Evolutionary conservation across 2,329 filamentous ascomycete genomes (phyloP).

Genomic region (Ceratocystis destructans): DNA sequence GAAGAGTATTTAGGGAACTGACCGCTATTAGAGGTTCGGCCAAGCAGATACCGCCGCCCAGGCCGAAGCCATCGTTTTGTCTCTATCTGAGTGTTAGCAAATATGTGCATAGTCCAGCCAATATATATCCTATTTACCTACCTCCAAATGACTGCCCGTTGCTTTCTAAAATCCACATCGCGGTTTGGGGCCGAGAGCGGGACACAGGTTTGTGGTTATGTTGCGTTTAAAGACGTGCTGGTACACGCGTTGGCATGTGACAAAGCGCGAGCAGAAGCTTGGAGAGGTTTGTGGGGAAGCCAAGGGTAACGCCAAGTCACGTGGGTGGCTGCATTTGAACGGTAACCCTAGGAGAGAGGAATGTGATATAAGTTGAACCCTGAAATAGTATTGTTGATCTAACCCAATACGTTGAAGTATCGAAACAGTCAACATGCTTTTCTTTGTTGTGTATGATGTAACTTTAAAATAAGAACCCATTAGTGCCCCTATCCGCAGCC

Average conservation of each 20-base stretch:
- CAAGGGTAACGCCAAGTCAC: constrained; percentile 10
- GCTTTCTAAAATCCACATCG: constrained; percentile 17
- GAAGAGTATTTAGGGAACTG: not conserved
- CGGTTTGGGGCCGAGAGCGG: not conserved
- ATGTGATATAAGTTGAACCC: not conserved
- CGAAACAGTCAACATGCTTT: too few relatives aligned
- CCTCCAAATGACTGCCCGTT: constrained; percentile 2
- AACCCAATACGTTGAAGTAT: not conserved
- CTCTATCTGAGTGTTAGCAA: constrained; percentile 3
- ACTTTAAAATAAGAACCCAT: not conserved
- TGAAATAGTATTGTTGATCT: not conserved
- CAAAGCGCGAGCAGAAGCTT: not conserved
- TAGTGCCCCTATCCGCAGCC: not conserved
- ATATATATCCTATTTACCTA: not conserved
- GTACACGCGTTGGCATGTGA: not conserved
- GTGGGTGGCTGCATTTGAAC: not conserved
- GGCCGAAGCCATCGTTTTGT: constrained; percentile 17
- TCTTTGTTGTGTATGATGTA: not conserved
- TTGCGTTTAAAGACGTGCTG: not conserved
- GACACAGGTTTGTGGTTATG: not conserved
- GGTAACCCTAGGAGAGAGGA: not conserved
- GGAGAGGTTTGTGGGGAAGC: not conserved
- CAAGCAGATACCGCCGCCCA: constrained; percentile 14
- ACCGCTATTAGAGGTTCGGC: constrained; percentile 13
- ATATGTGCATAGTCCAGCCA: not conserved